Base-by-base conservation (phyloP, 352 stramenopile species). In the Peronospora destructor region DNA sequence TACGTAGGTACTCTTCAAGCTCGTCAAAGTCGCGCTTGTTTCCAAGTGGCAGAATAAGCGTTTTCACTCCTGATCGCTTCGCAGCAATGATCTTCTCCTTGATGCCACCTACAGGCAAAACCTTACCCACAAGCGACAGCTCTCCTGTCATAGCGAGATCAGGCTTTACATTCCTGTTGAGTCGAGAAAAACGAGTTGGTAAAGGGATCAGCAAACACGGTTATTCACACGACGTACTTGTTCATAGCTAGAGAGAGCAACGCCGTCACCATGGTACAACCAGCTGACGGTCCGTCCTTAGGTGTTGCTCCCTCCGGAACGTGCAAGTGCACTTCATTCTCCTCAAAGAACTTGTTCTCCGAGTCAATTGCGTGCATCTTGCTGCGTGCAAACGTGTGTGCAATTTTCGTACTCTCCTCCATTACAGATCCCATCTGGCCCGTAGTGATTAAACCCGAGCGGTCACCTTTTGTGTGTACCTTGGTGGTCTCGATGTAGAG, bases 21-120 rank as follows among this genome's bases (percentile, higher is more conserved):
- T 92, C 75, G n/a, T 99, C 95, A 59, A 96, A 98, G 64, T 99
- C 96, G 37, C 93, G 84, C 56, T 91, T 79, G 76, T 98, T 99
- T 19, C 82, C 93, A 14, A 84, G 64, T 9, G 97, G 96, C 2
- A 99, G 55, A 23, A 99, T 75, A 14, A 99, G 80, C 2, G 77
- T 95, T 38, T 83, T 97, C 7, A 99, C 94, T 10, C 95, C 94
- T 16, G 96, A 85, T 45, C 96, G 82, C 46, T 97, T 85, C 16
- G 96, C 96, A n/a, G 95, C 97, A 55, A 99, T 98, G 30, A 87
- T 96, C 77, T 99, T 99, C 71, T 99, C 97, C 75, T 99, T 99
- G 61, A 99, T 98, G 30, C 97, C 97, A 46, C 97, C 97, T 6
- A 99, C 94, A 8, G 96, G 93, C n/a, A 99, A 63, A 17, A 99